phyloP scores from a whole-genome alignment of 108 stramenopile genomes.

The Schizochytrium sp. region DNA sequence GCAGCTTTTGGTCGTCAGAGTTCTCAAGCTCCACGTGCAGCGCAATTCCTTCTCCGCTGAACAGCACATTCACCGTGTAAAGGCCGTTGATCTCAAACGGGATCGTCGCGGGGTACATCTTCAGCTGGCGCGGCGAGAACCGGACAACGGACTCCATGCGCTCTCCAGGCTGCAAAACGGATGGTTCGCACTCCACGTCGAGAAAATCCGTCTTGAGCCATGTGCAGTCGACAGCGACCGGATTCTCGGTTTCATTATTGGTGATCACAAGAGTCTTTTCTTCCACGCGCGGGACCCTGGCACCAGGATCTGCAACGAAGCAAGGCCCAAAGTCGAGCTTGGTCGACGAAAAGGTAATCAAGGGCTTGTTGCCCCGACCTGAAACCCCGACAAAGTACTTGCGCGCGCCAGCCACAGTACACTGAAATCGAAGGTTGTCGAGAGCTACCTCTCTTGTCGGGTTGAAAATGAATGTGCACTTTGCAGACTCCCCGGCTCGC shows the following conservation, averaged over 20 bases:
- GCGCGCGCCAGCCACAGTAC: conserved; percentile 46
- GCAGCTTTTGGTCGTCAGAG: conserved; percentile 29
- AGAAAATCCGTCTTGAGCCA: conserved; percentile 35
- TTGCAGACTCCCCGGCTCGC: conserved; percentile 35
- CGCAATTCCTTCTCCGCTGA: conserved; percentile 39
- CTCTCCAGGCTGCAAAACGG: conserved; percentile 45
- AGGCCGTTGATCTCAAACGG: conserved; percentile 54
- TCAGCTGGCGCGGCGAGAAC: conserved; percentile 44
- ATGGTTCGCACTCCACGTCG: conserved; percentile 37
- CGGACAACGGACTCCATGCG: conserved; percentile 30
- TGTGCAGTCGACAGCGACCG: conserved; percentile 37
- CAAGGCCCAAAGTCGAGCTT: conserved; percentile 51
- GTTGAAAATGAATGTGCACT: conserved; percentile 34
- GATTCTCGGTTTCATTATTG: conserved; percentile 37
- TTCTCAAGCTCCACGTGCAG: conserved; percentile 47
- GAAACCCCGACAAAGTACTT: conserved; percentile 38
- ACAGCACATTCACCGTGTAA: conserved; percentile 33
- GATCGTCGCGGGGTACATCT: conserved; percentile 42
- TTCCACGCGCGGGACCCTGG: conserved; percentile 6
- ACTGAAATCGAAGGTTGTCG: conserved; percentile 25
- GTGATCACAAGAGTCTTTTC: conserved; percentile 28
- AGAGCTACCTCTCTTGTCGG: conserved; percentile 30
- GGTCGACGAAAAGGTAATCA: conserved; percentile 40
- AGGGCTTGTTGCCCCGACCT: conserved; percentile 37
- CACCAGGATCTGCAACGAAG: conserved; percentile 50